Evolutionary conservation across 139 green algal species (phyloP).

Genomic region (Chlorella sp.): DNA sequence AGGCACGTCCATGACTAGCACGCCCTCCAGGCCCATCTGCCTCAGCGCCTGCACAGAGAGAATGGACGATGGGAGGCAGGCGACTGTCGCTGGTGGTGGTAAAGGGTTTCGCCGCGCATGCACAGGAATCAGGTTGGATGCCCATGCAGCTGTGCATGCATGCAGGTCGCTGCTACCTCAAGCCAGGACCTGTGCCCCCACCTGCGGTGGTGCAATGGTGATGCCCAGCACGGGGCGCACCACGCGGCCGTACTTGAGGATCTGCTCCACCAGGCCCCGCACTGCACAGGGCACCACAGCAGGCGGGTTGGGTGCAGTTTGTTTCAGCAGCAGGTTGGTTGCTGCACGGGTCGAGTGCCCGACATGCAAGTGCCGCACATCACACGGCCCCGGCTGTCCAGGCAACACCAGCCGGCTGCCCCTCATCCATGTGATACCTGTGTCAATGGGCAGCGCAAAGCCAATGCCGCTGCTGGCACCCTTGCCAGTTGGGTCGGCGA

Average conservation of each 20-base stretch:
- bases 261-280: conserved; percentile 80
- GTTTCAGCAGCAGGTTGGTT: no score
- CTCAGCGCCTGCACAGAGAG: conserved; percentile 42
- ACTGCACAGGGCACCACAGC: conserved; percentile 26
- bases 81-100: no score
- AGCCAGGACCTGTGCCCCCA: not conserved
- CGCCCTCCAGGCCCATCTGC: conserved; percentile 57
- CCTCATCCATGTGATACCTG: no score
- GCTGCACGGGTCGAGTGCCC: no score
- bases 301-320: not conserved
- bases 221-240: conserved; percentile 88
- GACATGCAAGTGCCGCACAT: no score
- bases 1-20: conserved; percentile 61
- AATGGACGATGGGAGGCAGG: no score
- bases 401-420: no score
- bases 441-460: conserved; percentile 83
- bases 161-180: no score
- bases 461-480: conserved; percentile 67
- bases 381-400: no score
- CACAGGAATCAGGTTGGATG: no score
- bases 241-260: conserved; percentile 76
- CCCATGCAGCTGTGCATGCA: not conserved
- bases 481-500: conserved; percentile 61
- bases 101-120: no score
- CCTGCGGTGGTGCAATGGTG: conserved; percentile 79